A percentile compares a stretch with the other conserved stretches of the same genome.
These are phyloP conservation scores for Chamaecrista fasciculata DNA, from an alignment of 306 rosid species.

Conservation along the genomic window DNA sequence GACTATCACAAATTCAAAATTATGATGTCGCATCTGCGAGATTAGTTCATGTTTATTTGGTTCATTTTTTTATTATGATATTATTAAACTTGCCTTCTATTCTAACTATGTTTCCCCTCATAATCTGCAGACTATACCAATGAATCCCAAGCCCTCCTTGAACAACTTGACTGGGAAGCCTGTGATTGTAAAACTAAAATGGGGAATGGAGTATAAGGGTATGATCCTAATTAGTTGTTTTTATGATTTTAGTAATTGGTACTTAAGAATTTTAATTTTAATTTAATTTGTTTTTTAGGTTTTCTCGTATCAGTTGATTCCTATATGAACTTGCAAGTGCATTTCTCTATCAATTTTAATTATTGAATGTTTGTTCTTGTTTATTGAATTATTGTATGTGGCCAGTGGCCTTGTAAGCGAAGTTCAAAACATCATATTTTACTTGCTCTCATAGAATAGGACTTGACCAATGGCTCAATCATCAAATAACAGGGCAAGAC, in stretches of 20 bases:
- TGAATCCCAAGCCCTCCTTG: constrained; percentile 56
- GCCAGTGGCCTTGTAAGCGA: too few species aligned
- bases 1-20: not conserved
- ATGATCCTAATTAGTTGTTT: not conserved
- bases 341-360: not conserved
- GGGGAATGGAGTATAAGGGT: constrained; percentile 67
- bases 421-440: not conserved
- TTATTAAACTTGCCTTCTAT: not conserved
- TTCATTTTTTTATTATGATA: not conserved
- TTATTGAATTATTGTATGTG: not conserved
- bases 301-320: constrained; percentile 56
- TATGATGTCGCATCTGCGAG: not conserved
- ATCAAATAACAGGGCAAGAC: not conserved
- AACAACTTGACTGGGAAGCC: constrained; percentile 61
- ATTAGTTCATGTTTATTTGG: not conserved
- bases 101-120: not conserved
- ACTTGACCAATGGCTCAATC: not conserved
- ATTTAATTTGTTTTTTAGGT: constrained; percentile 24
- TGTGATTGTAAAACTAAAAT: constrained; percentile 51
- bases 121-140: constrained; percentile 50
- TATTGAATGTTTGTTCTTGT: not conserved
- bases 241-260: not conserved
- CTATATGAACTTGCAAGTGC: constrained; percentile 56
- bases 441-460: not conserved
- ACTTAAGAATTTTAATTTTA: not conserved